Conservation (phyloP, 1,284 basidiomycete species). For the Moesziomyces antarcticus region DNA sequence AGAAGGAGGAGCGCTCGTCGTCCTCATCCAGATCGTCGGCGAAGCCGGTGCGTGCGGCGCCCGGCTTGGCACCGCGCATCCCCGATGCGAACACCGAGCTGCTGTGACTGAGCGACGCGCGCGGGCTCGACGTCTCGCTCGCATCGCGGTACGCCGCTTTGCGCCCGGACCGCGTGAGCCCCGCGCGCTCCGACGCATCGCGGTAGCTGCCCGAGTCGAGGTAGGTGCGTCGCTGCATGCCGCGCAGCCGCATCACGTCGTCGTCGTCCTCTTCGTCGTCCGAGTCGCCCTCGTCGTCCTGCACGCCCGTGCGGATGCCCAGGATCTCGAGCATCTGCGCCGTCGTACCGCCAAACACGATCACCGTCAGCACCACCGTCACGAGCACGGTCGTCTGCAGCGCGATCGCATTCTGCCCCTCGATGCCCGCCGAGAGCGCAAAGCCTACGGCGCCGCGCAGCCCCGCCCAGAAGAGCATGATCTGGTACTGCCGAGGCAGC, state of each 20-base stretch:
- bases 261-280: conserved; percentile 57
- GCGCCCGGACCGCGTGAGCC: conserved; percentile 28
- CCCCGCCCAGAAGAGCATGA: conserved; percentile 94
- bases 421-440: conserved; percentile 93
- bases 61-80: conserved; percentile 2
- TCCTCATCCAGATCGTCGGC: conserved; percentile 51
- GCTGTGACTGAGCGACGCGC: conserved; percentile 27
- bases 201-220: conserved; percentile 23
- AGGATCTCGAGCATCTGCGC: conserved; percentile 95
- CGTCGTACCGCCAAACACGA: conserved; percentile 96
- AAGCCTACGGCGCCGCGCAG: conserved; percentile 96
- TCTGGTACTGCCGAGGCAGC: conserved; percentile 64
- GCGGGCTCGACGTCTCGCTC: conserved; percentile 33
- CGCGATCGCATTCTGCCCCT: conserved; percentile 87
- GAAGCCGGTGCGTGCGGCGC: conserved; percentile 26
- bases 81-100: conserved; percentile 15
- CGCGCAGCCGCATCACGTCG: conserved; percentile 35
- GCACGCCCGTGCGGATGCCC: conserved; percentile 92
- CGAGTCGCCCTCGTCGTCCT: conserved; percentile 78
- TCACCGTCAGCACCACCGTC: conserved; percentile 92
- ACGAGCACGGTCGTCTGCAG: conserved; percentile 93
- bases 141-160: conserved; percentile 37
- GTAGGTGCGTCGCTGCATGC: conserved; percentile 32
- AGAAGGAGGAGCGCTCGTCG: conserved; percentile 26
- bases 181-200: conserved; percentile 36